A percentile compares a stretch with the other conserved stretches of the same genome.
Evolutionary conservation across 345 rosid species (phyloP).

Genomic region (Populus pruinosa): DNA sequence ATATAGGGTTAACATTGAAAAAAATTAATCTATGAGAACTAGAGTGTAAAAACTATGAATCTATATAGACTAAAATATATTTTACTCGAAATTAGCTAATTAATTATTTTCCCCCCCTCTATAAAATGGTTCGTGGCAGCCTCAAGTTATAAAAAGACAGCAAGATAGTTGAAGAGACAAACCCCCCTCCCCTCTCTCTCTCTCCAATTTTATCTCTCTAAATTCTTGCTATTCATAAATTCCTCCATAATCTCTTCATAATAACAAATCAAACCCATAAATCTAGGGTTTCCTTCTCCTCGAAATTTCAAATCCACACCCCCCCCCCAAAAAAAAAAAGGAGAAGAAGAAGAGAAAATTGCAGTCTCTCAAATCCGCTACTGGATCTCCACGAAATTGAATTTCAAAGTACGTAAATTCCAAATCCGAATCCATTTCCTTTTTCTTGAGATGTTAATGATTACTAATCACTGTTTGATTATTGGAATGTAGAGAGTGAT

Average conservation of each 20-base stretch:
- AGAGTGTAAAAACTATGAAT: neutral
- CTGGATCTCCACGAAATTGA: neutral
- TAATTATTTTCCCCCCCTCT: neutral
- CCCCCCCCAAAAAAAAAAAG: too few relatives aligned
- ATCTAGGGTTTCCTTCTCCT: slow-evolving; percentile 16
- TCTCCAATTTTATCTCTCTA: neutral
- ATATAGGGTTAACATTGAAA: neutral
- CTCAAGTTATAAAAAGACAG: slow-evolving; percentile 13
- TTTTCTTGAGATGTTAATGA: neutral
- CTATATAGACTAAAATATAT: neutral
- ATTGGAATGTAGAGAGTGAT: neutral
- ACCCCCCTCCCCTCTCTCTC: neutral
- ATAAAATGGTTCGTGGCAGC: slow-evolving; percentile 34
- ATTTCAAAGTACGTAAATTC: neutral
- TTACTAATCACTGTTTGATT: neutral
- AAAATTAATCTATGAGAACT: neutral
- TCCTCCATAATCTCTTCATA: slow-evolving; percentile 11
- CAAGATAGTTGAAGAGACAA: slow-evolving; percentile 26
- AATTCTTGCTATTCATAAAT: neutral
- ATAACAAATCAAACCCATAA: slow-evolving; percentile 10
- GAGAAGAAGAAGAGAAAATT: neutral
- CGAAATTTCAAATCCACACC: neutral
- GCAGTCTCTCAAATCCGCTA: neutral
- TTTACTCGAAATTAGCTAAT: neutral
- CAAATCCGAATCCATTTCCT: neutral